A percentile compares a stretch with the other conserved stretches of the same genome.
phyloP scores from a whole-genome alignment of 257 asterid species.

The Verbena officinalis region DNA sequence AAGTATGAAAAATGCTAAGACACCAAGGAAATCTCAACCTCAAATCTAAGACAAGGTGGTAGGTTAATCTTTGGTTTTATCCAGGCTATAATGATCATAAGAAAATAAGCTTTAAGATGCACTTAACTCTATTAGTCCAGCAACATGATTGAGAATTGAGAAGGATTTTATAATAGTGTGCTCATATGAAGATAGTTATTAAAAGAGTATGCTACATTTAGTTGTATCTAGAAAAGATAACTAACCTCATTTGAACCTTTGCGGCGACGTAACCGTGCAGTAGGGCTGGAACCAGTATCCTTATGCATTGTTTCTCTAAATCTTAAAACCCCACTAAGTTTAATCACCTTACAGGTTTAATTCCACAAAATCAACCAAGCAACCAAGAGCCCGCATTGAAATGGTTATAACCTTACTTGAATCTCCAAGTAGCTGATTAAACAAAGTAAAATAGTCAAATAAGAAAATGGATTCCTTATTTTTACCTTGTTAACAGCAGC shows the following conservation, averaged over 20 bases:
- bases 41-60: constrained; percentile 14
- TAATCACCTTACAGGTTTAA: constrained; percentile 5
- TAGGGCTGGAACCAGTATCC: constrained; percentile 66
- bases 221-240: constrained; percentile 17
- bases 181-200: background rate
- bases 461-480: constrained; percentile 16
- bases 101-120: too few relatives aligned
- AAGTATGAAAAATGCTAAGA: constrained; percentile 14
- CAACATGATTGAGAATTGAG: background rate
- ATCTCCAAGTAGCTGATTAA: constrained; percentile 33
- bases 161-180: background rate
- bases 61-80: background rate
- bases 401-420: constrained; percentile 23
- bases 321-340: constrained; percentile 20
- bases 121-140: too few relatives aligned
- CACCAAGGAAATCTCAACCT: background rate
- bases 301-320: constrained; percentile 62
- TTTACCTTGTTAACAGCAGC: constrained; percentile 4
- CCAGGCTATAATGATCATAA: background rate
- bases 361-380: constrained; percentile 7
- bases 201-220: constrained; percentile 11
- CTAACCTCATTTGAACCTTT: constrained; percentile 91
- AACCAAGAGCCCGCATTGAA: constrained; percentile 13
- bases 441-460: constrained; percentile 26
- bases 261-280: constrained; percentile 80